phyloP scores from a whole-genome alignment of 2,329 filamentous ascomycete genomes.

The Bipolaris sorokiniana region DNA sequence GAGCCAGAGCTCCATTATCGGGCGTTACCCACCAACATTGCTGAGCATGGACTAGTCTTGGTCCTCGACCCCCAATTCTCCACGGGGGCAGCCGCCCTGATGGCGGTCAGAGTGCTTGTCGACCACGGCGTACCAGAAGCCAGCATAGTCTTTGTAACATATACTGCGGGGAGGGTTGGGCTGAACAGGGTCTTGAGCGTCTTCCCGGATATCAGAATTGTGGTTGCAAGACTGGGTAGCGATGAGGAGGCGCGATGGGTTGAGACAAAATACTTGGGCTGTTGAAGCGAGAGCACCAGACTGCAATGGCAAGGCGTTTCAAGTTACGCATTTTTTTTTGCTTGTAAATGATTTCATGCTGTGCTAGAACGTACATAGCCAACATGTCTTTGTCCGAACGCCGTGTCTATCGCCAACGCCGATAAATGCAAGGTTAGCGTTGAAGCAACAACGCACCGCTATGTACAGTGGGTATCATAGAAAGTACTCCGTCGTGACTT shows the following conservation, averaged over 20 bases:
- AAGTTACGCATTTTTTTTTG: conserved; percentile 3
- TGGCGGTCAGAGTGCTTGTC: conserved; percentile 94
- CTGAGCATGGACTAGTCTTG: conserved; percentile 78
- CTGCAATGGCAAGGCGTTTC: not conserved
- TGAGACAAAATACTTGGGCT: conserved; percentile 88
- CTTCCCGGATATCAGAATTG: conserved; percentile 84
- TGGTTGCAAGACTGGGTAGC: conserved; percentile 80
- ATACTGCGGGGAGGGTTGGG: conserved; percentile 83
- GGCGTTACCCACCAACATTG: conserved; percentile 74
- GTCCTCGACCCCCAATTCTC: conserved; percentile 95
- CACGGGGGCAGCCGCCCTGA: conserved; percentile 81
- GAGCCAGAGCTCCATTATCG: conserved; percentile 94
- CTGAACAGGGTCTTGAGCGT: conserved; percentile 85
- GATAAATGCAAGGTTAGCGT: conserved; percentile 17
- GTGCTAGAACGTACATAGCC: conserved; percentile 16
- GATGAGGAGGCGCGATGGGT: conserved; percentile 89
- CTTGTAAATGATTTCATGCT: conserved; percentile 5
- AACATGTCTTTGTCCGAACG: conserved; percentile 13
- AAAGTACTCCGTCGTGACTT: conserved; percentile 71
- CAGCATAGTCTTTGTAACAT: conserved; percentile 90
- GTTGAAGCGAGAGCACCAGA: conserved; percentile 55
- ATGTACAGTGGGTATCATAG: conserved; percentile 57
- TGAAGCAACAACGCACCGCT: conserved; percentile 17
- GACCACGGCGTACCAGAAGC: conserved; percentile 89
- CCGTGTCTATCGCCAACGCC: conserved; percentile 20